Base-by-base conservation (phyloP, 176 grass and related monocot species). In the Tillandsia leiboldiana region DNA sequence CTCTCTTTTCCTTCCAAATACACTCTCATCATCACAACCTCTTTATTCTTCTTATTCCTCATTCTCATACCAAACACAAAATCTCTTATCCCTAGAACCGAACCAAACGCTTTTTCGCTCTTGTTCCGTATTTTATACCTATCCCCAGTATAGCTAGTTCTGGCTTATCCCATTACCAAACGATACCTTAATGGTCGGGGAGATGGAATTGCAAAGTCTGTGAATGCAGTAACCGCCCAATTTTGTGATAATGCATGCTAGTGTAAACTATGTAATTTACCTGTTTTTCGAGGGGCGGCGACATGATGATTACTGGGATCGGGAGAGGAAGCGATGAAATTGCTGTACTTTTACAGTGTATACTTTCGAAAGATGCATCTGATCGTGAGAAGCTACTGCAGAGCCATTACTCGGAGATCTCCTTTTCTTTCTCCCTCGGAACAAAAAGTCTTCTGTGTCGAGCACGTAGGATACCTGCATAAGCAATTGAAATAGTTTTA, bases 401-500 rank as follows among this genome's bases (percentile, higher is more conserved):
- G 33, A 61, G 64, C 48, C 80, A 24, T 51, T 12, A 23, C 28
- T 61, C 27, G 68, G 51, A 59, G 74, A 18, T 72, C 84, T 81
- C 64, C 72, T 70, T 67, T 79, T 81, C 76, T 93, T 99, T 69
- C 66, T 78, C 42, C 71, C 48, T 42, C 94, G 79, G 28, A 81
- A 90, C 51, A 99, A 79, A 80, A 83, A 93, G 90, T 99, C 94
- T 74, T 99, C 94, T 1, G 94, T 99, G 48, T 99, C 88, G 49
- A 99, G 86, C 48, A 99, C 94, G 87, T 93, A 99, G 0, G 83
- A 86, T 27, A 90, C 86, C 94, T 99, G 76, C 22, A 72, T 24
- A 70, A 14, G 73, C 11, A 11, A 13, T 2, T 61, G 10, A 10
- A 59, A 15, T 17, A 20, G n/a, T 59, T 59, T 56, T 59, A 59